Evolutionary conservation across 2,329 filamentous ascomycete genomes (phyloP), one percentile per base, ranked within the genome.

Genomic region (Sporothrix variecibatus): DNA sequence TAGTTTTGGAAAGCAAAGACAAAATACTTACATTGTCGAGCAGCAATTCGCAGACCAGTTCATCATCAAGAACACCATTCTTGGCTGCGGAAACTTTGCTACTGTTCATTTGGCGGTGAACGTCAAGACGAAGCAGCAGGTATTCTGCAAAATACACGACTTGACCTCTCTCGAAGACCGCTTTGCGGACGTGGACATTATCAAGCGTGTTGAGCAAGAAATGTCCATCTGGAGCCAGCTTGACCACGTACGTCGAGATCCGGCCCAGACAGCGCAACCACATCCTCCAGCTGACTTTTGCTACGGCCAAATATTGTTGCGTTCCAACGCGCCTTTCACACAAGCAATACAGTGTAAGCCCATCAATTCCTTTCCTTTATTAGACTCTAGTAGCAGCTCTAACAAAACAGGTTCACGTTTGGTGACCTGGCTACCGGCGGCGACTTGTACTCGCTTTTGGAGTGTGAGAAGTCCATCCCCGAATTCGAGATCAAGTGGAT

Each of bases 121-220:
- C 20, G 79, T 82, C 31, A 80, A 80, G 7, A 88, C 86, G 0
- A 84, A 85, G 51, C 85, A 85, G 73, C 92, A 94, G 78, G 76
- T 93, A 26, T 91, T 91, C 12, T 94, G 92, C 83, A 94, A 94
- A 78, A 81, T 93, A 9, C 83, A 93, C 71, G 83, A 88, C 72
- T 78, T 92, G 1, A 82, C 83, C 43, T 77, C 76, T 6, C 70
- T 82, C 4, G 75, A 77, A 72, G 78, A 72, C 9, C 65, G 49
- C 0, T 69, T 49, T 49, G 15, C 12, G 15, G 43, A 62, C 79
- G 76, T 72, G n/a, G 74, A 73, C 40, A 77, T 76, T n/a, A 78
- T 82, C 9, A 80, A 81, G 8, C 83, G 83, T 8, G 82, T 85
- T 69, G 78, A 85, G 40, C 83, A 86, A 74, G 88, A 90, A 78